Conservation (phyloP, 2,329 filamentous ascomycete genomes). For the Emmonsiellopsis sp. region DNA sequence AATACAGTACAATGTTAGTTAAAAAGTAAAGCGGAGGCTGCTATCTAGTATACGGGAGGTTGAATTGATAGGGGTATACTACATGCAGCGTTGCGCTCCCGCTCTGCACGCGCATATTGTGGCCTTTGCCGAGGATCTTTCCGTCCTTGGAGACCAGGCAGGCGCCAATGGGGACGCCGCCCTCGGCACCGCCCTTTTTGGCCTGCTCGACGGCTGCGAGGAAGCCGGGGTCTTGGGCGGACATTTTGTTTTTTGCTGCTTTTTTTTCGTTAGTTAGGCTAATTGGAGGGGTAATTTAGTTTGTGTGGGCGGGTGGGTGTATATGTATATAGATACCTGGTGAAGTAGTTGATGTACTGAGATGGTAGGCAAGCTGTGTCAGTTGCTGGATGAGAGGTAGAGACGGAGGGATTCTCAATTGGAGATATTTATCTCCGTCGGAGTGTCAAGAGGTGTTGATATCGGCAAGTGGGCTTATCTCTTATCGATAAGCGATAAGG, state of each 20-base stretch:
- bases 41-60: neutral
- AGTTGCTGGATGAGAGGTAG: too few species aligned
- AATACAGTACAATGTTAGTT: neutral
- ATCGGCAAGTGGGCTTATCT: neutral
- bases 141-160: constrained; percentile 60
- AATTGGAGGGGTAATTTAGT: neutral
- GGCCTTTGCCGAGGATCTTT: constrained; percentile 60
- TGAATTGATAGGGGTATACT: constrained; percentile 17
- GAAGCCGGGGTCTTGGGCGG: constrained; percentile 42
- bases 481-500: neutral
- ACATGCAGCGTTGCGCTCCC: constrained; percentile 64
- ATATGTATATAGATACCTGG: neutral
- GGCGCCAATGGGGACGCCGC: constrained; percentile 51
- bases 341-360: too few species aligned
- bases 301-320: neutral
- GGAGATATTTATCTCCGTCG: neutral
- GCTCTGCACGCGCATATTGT: constrained; percentile 68
- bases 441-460: too few species aligned
- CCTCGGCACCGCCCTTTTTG: constrained; percentile 45
- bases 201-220: constrained; percentile 51
- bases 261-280: neutral
- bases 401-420: neutral
- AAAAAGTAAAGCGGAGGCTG: too few species aligned
- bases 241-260: neutral
- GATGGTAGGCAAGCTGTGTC: too few species aligned